Conservation (phyloP, 768 basidiomycete species). For the Leccinellum rugosiceps region DNA sequence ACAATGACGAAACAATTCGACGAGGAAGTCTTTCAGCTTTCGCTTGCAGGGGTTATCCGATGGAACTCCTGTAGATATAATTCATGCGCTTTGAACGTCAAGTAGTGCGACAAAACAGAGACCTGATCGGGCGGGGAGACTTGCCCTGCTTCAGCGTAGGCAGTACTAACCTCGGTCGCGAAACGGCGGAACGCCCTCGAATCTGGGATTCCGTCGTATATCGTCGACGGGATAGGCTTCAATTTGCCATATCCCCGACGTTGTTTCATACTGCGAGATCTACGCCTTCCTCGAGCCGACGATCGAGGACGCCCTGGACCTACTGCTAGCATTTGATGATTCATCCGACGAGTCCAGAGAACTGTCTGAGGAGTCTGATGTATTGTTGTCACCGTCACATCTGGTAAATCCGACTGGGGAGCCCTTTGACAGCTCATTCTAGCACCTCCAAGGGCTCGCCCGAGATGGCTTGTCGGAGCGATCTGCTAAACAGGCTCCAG, state of each 20-base stretch:
- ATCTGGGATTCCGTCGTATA: neutral
- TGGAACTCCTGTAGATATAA: neutral
- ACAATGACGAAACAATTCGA: neutral
- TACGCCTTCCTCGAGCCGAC: too few species aligned
- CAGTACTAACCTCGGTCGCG: neutral
- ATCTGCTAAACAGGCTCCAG: too few species aligned
- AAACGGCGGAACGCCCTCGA: neutral
- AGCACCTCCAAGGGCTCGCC: too few species aligned
- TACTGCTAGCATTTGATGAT: too few species aligned
- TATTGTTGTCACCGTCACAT: too few species aligned
- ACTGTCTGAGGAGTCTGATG: too few species aligned
- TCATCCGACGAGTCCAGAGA: too few species aligned
- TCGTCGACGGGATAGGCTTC: neutral
- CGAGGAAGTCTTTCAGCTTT: neutral
- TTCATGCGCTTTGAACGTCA: neutral
- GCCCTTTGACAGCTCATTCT: too few species aligned
- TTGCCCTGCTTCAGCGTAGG: neutral
- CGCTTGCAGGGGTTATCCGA: neutral
- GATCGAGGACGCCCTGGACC: too few species aligned
- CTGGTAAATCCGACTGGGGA: too few species aligned
- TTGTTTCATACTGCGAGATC: too few species aligned
- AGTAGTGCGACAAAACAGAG: neutral
- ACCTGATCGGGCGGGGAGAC: neutral
- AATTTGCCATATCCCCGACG: neutral
- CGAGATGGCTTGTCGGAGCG: too few species aligned